Evolutionary conservation across 306 rosid genomes (phyloP).

Genomic region (Lagenaria siceraria): DNA sequence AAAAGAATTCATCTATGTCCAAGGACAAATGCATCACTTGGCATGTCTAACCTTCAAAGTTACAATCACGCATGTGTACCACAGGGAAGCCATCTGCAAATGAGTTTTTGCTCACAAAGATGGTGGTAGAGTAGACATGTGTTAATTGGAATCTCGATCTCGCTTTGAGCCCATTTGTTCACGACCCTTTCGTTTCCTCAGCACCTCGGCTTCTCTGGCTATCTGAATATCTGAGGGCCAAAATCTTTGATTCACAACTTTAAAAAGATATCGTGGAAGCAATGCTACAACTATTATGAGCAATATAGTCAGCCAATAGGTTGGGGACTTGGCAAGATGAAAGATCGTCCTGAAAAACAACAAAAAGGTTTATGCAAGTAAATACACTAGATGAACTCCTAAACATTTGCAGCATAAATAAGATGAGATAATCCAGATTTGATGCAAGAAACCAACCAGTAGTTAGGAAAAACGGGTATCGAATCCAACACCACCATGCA

Average conservation of each 20-base stretch:
- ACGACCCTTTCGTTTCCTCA: constrained; percentile 16
- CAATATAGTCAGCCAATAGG: constrained; percentile 72
- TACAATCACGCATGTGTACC: constrained; percentile 18
- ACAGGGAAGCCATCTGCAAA: constrained; percentile 30
- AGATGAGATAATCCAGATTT: background rate
- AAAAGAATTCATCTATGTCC: background rate
- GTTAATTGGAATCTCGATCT: constrained; percentile 42
- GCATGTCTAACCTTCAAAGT: constrained; percentile 31
- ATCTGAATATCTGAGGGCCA: constrained; percentile 93
- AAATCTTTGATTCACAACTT: constrained; percentile 53
- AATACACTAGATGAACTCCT: background rate
- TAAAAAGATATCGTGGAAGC: constrained; percentile 77
- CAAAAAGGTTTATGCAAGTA: background rate
- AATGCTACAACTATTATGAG: constrained; percentile 60
- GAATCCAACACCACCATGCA: constrained; percentile 86
- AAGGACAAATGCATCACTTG: constrained; percentile 6
- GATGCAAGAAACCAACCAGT: constrained; percentile 50
- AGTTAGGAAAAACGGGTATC: constrained; percentile 67
- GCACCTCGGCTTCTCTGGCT: constrained; percentile 64
- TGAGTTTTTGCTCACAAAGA: constrained; percentile 15
- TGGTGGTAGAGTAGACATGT: constrained; percentile 7
- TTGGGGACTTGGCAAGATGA: constrained; percentile 53
- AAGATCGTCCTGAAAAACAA: constrained; percentile 60
- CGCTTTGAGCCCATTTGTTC: constrained; percentile 26
- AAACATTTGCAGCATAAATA: constrained; percentile 7